These are phyloP conservation scores for Thalassiosira mediterranea DNA, from an alignment of 352 stramenopile species.

Conservation along the genomic window DNA sequence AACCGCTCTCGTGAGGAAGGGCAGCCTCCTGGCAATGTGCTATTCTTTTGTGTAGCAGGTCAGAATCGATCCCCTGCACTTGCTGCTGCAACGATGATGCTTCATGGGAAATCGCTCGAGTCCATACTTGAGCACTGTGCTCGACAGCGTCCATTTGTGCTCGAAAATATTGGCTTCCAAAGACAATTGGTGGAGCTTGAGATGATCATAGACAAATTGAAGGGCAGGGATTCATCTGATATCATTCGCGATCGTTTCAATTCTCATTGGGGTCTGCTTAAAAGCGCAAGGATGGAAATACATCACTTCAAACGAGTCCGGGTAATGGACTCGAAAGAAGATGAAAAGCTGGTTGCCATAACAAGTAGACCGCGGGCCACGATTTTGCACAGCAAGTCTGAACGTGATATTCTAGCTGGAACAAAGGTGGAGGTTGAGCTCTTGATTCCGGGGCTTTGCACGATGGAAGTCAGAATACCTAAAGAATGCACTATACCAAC, in stretches of 20 bases:
- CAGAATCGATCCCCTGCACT: slow-evolving; percentile 72
- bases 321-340: slow-evolving; percentile 15
- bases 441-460: slow-evolving; percentile 76
- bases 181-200: slow-evolving; percentile 70
- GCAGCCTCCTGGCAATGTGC: slow-evolving; percentile 27
- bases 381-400: slow-evolving; percentile 28
- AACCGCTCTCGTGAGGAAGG: neutral
- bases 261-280: slow-evolving; percentile 33
- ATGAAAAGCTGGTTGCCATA: slow-evolving; percentile 1
- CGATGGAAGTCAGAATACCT: slow-evolving; percentile 70
- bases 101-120: slow-evolving; percentile 62
- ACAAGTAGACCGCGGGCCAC: slow-evolving; percentile 12
- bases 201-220: slow-evolving; percentile 48
- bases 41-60: slow-evolving; percentile 80
- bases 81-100: slow-evolving; percentile 56
- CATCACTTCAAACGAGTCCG: slow-evolving; percentile 33
- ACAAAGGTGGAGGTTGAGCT: slow-evolving; percentile 72
- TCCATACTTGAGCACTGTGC: slow-evolving; percentile 48
- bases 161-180: slow-evolving; percentile 78
- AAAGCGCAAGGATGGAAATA: neutral
- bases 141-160: slow-evolving; percentile 59
- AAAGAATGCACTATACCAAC: slow-evolving; percentile 51
- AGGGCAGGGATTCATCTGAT: slow-evolving; percentile 3
- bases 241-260: slow-evolving; percentile 8
- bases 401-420: slow-evolving; percentile 29